Base-by-base conservation (phyloP, 164 flowering plant genomes). In the Stephania yunnanensis region DNA sequence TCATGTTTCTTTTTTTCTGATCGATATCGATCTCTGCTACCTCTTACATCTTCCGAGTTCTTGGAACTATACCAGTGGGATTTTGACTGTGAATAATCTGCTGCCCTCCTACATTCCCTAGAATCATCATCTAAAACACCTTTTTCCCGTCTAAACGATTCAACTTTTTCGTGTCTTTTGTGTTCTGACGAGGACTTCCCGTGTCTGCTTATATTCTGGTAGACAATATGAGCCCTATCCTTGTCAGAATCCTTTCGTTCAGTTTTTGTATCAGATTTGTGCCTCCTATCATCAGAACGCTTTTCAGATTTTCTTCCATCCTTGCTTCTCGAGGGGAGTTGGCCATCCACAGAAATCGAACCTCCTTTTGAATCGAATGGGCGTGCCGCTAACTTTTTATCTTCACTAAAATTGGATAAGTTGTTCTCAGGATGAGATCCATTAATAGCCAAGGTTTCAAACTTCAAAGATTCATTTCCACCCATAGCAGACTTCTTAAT, bases 31-130 rank as follows among this genome's bases (percentile, higher is more conserved):
- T 64, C 74, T 45, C 74, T 74, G 64, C 73, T 50, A 31, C 73
- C 66, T 63, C 67, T 22, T 48, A 69, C 50, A 42, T 78, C 80
- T 42, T 74, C 77, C 10, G 10, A 19, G 52, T 70, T 73, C 71
- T 70, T 74, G 7, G 76, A 74, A 48, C 77, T 74, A 70, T 71
- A 64, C 80, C 55, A 74, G 74, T 73, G 72, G 63, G 72, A 65
- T 70, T 70, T 78, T 36, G 74, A 74, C 53, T 74, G 64, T 20
- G 77, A 64, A 52, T 68, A 52, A 70, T 78, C 77, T 2, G 73
- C 9, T 17, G 65, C 74, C 31, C 46, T 70, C 77, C 76, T 70
- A 42, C 69, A 77, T 63, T 50, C 73, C 80, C 80, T 77, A 13
- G 76, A 77, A 74, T 70, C 80, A 70, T 64, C 17, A 63, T 46